Base-by-base conservation (phyloP, 2,329 filamentous ascomycete genomes). In the Alternaria brassicicola region DNA sequence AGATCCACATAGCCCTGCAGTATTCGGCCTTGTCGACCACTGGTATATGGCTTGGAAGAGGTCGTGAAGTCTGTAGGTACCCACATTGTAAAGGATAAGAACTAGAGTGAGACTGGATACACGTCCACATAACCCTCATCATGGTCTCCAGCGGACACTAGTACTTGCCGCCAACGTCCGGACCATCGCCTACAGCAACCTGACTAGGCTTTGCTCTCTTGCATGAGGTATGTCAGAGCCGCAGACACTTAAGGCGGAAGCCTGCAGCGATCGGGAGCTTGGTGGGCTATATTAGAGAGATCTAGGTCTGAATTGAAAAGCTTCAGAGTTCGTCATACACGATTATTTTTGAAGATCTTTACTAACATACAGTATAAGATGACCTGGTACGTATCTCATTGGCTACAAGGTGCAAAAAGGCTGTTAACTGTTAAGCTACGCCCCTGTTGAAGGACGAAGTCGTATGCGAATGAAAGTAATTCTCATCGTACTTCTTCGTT, bases 21-120 rank as follows among this genome's bases (percentile, higher is more conserved):
- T 47, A 26, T 57, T 46, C 33, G 48, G 26, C 47, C 33, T 42
- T 57, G 10, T 21, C 8, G 15, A 45, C 54, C 19, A 52, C 5
- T 39, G 7, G 26, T 15, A 57, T 52, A 57, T 19, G 33, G 19
- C 31, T 21, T 42, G 19, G 15, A 52, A 52, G 41, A 21, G 42
- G 33, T 48, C 13, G 52, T 54, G 51, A 54, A 42, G 33, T 33
- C 52, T 42, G 38, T 26, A 52, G 48, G 41, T 52, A 48, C 54
- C 54, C 12, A 41, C 41, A 56, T 51, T 13, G 9, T 45, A 6
- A 52, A 21, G n/a, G 21, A 39, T 52, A 15, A 25, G 45, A 17
- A 48, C 19, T n/a, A 26, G 13, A 26, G 31, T 52, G 31, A 53
- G 23, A 39, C 33, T 21, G 42, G 10, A 53, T 17, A 17, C 10